Evolutionary conservation across 345 rosid species (phyloP), one percentile per base, ranked within the genome.

Genomic region (Mallotus nudiflorus): DNA sequence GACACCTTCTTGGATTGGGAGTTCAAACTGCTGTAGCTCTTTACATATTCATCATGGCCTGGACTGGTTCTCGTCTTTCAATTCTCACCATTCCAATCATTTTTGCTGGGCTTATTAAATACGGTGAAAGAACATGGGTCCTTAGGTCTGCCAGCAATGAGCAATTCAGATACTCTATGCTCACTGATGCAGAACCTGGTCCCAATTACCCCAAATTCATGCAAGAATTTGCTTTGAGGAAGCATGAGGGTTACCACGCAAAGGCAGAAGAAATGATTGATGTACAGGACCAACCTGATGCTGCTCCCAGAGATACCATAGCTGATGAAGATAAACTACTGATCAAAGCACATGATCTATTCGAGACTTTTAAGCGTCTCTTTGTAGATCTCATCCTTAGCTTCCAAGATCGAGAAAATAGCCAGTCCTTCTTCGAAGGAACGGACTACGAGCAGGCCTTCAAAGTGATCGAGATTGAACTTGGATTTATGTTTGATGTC

Each of bases 101-200:
- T 7, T 52, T 65, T 0, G 78, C 58, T 0, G 94, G 90, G 50
- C 54, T 80, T 54, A 71, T 77, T 59, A 87, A 84, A 70, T 85
- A 74, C 45, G 81, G 59, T 0, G 87, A 83, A 78, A 77, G 84
- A 73, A 83, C 70, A 19, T 62, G 73, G 61, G 78, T 76, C 0
- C 82, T 86, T 14, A 70, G 77, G 72, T 73, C 73, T 20, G 87
- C 88, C 22, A 83, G 85, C 51, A 68, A 61, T 14, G 68, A 79
- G 27, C 68, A 67, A 37, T 69, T 85, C n/a, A 64, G 67, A 46
- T 73, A 83, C 1, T 48, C 82, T 10, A 53, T 79, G 77, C 77
- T 81, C 3, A 0, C 64, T 2, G 18, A 46, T 1, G 69, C 78
- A 0, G 74, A 75, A 25, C 77, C 69, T 12, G 80, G 83, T 44